Base-by-base conservation (phyloP, 2,329 filamentous ascomycete genomes). In the Ophiostoma himal-ulmi region DNA sequence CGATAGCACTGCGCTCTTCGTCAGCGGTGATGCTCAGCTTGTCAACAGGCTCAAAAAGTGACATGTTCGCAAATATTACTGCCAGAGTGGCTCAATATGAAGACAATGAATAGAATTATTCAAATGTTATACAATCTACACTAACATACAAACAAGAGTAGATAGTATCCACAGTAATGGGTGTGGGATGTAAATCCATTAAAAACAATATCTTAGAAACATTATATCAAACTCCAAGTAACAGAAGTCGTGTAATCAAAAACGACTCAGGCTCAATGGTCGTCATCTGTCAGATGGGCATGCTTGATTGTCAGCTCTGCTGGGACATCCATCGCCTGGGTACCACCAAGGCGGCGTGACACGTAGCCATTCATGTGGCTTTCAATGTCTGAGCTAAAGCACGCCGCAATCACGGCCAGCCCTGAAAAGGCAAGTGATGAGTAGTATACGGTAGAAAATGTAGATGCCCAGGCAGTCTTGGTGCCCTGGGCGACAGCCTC, bases 351-450 rank as follows among this genome's bases (percentile, higher is more conserved):
- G 54, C 71, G 71, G 20, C 71, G 71, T 22, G 54, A 70, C 14
- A 72, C 71, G 22, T 69, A 72, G 70, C 70, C 54, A 65, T 67
- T 71, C 64, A 72, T n/a, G 64, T 70, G 44, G 17, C 48, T 41
- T 65, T 71, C 70, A 67, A 72, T 70, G 68, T 72, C 70, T 1
- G 64, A 52, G 34, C 34, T 68, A 65, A 72, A 70, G 67, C 39
- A 70, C 41, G 71, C 68, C 5, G 70, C 70, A n/a, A 73, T 39
- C 22, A 73, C 22, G 62, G 72, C 72, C 36, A 73, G 13, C 1
- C 72, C 72, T 14, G 65, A 65, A 39, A 73, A 73, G 17, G 72
- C 67, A 54, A 73, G 66, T 48, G 70, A 70, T 17, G 68, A 20
- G 65, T 70, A 69, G 67, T 71, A 73, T 36, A 73, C 72, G 4